Conservation (phyloP, 2,329 filamentous ascomycete species). For the Neofusicoccum cordaticola region DNA sequence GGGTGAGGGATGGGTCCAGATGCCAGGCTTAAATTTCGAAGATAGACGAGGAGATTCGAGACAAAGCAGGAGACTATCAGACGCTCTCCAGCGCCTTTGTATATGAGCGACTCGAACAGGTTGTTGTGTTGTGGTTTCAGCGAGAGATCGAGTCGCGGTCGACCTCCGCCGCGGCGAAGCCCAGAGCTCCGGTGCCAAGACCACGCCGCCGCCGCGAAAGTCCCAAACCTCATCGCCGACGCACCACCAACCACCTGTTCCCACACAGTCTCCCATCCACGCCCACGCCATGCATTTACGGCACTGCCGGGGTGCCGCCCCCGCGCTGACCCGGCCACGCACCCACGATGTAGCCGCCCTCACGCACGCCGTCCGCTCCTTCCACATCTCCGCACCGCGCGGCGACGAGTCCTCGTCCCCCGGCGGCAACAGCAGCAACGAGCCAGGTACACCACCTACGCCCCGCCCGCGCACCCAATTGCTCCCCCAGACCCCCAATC, state of each 20-base stretch:
- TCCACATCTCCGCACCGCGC: constrained; percentile 10
- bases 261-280: background rate
- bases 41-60: no score
- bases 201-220: background rate
- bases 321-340: background rate
- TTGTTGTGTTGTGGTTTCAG: no score
- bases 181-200: constrained; percentile 1
- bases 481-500: background rate
- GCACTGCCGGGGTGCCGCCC: background rate
- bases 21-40: no score
- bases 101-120: no score
- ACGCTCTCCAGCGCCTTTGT: no score
- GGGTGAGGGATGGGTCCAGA: no score
- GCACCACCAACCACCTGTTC: background rate
- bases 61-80: no score
- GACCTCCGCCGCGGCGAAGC: background rate
- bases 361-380: background rate
- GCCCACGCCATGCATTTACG: constrained; percentile 11
- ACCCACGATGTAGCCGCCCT: background rate
- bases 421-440: background rate
- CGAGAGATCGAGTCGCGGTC: no score
- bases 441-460: background rate
- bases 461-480: background rate
- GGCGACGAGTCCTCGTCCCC: constrained; percentile 1
- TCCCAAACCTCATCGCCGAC: constrained; percentile 7